These are phyloP conservation scores for Uncinocarpus reesii DNA, from an alignment of 2,329 filamentous ascomycete species.

Conservation along the genomic window DNA sequence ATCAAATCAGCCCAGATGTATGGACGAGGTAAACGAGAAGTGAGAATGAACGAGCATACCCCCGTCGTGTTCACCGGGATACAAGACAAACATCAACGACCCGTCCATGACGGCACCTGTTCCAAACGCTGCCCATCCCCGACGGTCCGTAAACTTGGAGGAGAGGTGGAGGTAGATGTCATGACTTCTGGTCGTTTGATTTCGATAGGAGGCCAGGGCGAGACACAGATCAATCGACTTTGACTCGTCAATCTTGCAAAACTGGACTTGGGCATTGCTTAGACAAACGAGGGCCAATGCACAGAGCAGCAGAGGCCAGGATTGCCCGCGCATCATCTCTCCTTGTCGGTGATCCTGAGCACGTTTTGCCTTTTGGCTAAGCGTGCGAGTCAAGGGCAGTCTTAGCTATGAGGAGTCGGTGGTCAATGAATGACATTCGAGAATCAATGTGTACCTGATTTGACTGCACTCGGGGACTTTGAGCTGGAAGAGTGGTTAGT, in stretches of 20 bases:
- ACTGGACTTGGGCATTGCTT: background rate
- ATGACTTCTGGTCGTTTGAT: background rate
- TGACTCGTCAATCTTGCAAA: constrained; percentile 7
- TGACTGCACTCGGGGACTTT: too few relatives aligned
- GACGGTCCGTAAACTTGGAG: background rate
- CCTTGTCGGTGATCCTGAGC: too few relatives aligned
- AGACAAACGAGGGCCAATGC: background rate
- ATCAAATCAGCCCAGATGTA: background rate
- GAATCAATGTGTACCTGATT: too few relatives aligned
- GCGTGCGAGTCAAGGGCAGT: too few relatives aligned
- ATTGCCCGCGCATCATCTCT: too few relatives aligned
- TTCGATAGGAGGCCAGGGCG: background rate
- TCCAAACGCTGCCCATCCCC: constrained; percentile 9
- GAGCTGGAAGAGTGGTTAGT: too few relatives aligned
- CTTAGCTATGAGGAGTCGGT: too few relatives aligned
- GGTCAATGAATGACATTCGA: too few relatives aligned
- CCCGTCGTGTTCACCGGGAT: constrained; percentile 5
- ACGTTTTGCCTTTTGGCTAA: too few relatives aligned
- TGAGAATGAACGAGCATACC: background rate
- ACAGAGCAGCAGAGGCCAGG: background rate
- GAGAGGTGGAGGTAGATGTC: constrained; percentile 8
- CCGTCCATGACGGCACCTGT: constrained; percentile 7
- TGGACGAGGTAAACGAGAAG: background rate
- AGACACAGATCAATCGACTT: constrained; percentile 15
- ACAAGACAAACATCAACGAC: constrained; percentile 9